phyloP scores from a whole-genome alignment of 2,329 filamentous ascomycete species.

The Penicillium sp. region DNA sequence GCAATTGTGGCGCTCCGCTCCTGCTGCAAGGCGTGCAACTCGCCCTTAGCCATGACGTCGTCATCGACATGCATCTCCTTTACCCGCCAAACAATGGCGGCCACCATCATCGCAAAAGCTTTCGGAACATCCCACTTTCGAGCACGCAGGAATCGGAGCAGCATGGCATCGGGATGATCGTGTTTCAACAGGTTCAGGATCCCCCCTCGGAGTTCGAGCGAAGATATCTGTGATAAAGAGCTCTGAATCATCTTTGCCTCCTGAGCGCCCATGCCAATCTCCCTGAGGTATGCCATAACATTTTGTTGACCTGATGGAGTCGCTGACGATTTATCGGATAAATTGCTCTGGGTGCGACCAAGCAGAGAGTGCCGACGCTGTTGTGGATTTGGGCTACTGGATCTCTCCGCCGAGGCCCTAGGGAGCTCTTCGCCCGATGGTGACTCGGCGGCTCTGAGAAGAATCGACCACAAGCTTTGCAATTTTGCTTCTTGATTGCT shows the following conservation, averaged over 20 bases:
- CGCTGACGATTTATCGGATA: slow-evolving; percentile 70
- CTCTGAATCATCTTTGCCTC: slow-evolving; percentile 75
- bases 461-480: slow-evolving; percentile 72
- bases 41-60: slow-evolving; percentile 71
- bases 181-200: slow-evolving; percentile 60
- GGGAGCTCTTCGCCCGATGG: slow-evolving; percentile 35
- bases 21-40: slow-evolving; percentile 57
- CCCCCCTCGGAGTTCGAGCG: slow-evolving; percentile 68
- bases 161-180: slow-evolving; percentile 79
- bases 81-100: slow-evolving; percentile 81
- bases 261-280: slow-evolving; percentile 14
- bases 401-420: slow-evolving; percentile 45
- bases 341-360: slow-evolving; percentile 29
- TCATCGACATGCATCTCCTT: slow-evolving; percentile 79
- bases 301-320: slow-evolving; percentile 31
- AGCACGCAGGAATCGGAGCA: slow-evolving; percentile 74
- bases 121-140: slow-evolving; percentile 90
- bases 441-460: slow-evolving; percentile 67
- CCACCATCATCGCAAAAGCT: slow-evolving; percentile 84
- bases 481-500: slow-evolving; percentile 80
- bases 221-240: slow-evolving; percentile 64
- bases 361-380: slow-evolving; percentile 36
- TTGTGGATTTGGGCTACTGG: slow-evolving; percentile 24
- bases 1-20: slow-evolving; percentile 53
- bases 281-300: slow-evolving; percentile 15